Evolutionary conservation across 306 rosid species (phyloP).

Genomic region (Pyrus pyrifolia): DNA sequence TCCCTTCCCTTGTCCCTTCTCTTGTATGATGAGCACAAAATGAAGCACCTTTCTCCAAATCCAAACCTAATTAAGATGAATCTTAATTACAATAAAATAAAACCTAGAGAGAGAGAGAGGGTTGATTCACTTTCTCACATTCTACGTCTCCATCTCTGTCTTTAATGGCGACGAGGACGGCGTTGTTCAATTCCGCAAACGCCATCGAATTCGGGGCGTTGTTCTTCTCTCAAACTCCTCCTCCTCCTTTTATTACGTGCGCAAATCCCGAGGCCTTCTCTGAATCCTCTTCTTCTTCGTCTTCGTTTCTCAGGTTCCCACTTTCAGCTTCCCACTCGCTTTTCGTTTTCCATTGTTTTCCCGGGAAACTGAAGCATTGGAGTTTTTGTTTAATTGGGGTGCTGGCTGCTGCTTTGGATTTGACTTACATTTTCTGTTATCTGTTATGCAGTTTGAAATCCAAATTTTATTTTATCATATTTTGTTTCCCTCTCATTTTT

Average conservation of each 20-base stretch:
- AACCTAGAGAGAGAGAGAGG: not conserved
- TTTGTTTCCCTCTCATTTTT: not conserved
- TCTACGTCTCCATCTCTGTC: slow-evolving; percentile 6
- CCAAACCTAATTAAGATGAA: not conserved
- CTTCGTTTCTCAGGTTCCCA: not conserved
- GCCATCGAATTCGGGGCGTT: not conserved
- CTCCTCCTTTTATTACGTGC: not conserved
- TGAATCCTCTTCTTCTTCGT: not conserved
- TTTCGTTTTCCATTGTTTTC: not conserved
- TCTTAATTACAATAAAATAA: not conserved
- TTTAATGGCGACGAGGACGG: slow-evolving; percentile 12
- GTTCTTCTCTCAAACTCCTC: not conserved
- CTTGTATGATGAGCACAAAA: not conserved
- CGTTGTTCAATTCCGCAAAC: not conserved
- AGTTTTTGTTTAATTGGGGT: not conserved
- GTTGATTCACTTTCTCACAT: not conserved
- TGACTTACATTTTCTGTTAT: not conserved
- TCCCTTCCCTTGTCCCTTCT: no score
- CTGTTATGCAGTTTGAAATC: not conserved
- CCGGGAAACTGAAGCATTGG: not conserved
- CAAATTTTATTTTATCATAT: not conserved
- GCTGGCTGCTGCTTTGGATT: not conserved
- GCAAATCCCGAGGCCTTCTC: slow-evolving; percentile 3
- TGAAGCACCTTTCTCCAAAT: not conserved
- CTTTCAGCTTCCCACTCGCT: not conserved